A percentile compares a stretch with the other conserved stretches of the same genome.
phyloP scores from a whole-genome alignment of 2,329 filamentous ascomycete species.

The Endoconidiophora polonica region DNA sequence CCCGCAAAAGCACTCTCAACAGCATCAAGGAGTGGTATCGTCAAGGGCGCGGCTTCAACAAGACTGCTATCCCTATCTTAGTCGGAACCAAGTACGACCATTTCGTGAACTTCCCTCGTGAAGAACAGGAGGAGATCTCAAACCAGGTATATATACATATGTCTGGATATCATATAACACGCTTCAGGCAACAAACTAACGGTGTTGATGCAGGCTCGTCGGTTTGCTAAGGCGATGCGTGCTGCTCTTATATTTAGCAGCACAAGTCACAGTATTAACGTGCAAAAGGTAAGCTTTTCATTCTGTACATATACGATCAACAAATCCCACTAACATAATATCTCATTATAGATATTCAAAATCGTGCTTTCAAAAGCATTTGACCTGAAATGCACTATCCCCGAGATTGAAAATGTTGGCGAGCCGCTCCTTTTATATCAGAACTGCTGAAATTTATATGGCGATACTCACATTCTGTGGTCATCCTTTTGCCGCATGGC shows the following conservation, averaged over 20 bases:
- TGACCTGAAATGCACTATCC: conserved; percentile 96
- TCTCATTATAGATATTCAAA: conserved; percentile 71
- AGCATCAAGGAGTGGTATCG: conserved; percentile 99
- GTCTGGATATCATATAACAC: background rate
- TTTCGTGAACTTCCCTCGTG: conserved; percentile 94
- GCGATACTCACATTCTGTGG: background rate
- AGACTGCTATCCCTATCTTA: conserved; percentile 96
- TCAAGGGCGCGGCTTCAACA: conserved; percentile 95
- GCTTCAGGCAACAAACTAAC: background rate
- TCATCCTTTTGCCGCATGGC: background rate
- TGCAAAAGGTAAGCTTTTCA: conserved; percentile 59
- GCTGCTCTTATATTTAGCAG: conserved; percentile 96
- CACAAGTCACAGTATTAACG: conserved; percentile 98
- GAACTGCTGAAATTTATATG: conserved; percentile 26
- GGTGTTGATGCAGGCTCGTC: conserved; percentile 47
- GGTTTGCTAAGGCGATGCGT: conserved; percentile 97
- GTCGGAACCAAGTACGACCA: conserved; percentile 98
- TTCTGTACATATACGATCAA: background rate
- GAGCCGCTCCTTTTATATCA: conserved; percentile 90
- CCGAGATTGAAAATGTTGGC: conserved; percentile 95
- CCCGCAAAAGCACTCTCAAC: conserved; percentile 93
- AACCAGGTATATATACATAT: conserved; percentile 50
- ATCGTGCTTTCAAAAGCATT: conserved; percentile 98
- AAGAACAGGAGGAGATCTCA: conserved; percentile 97
- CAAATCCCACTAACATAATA: conserved; percentile 1